A percentile compares a stretch with the other conserved stretches of the same genome.
phyloP scores from a whole-genome alignment of 1,284 basidiomycete genomes.

The Inonotus obliquus region DNA sequence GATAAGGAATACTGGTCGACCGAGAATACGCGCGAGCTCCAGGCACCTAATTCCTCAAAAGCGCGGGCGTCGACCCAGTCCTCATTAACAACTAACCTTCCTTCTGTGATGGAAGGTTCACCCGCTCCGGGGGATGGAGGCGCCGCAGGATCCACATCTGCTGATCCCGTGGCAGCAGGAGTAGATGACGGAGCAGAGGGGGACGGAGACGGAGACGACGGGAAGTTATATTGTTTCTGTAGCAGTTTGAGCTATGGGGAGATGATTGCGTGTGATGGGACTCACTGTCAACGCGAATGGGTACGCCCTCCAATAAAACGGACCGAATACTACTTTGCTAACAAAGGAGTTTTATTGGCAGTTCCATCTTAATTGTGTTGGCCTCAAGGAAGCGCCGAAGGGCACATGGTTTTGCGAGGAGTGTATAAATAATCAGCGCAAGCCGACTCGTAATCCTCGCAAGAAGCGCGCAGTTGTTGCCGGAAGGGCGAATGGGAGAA shows the following conservation, averaged over 20 bases:
- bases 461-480: slow-evolving; percentile 31
- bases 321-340: slow-evolving; percentile 12
- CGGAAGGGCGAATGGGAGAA: slow-evolving; percentile 24
- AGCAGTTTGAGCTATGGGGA: slow-evolving; percentile 85
- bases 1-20: slow-evolving; percentile 7
- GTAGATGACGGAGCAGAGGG: slow-evolving; percentile 27
- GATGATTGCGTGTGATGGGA: slow-evolving; percentile 96
- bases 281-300: slow-evolving; percentile 91
- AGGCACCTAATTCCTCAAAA: slow-evolving; percentile 24
- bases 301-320: slow-evolving; percentile 47
- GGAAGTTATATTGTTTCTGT: slow-evolving; percentile 85
- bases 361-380: slow-evolving; percentile 85
- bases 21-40: slow-evolving; percentile 1
- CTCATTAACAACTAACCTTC: slow-evolving; percentile 25
- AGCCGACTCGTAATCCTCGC: slow-evolving; percentile 28
- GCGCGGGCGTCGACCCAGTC: slow-evolving; percentile 34
- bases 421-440: slow-evolving; percentile 48
- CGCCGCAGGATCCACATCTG: slow-evolving; percentile 12
- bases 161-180: slow-evolving; percentile 7
- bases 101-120: slow-evolving; percentile 7
- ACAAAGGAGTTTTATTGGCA: slow-evolving; percentile 29
- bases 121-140: slow-evolving; percentile 21
- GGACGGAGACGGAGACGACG: slow-evolving; percentile 54
- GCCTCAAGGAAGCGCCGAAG: slow-evolving; percentile 65
- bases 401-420: slow-evolving; percentile 82